Percentiles rank a stretch among this genome's conserved stretches.
Evolutionary conservation across 441 rosid genomes (phyloP).

Genomic region (Hura crepitans): DNA sequence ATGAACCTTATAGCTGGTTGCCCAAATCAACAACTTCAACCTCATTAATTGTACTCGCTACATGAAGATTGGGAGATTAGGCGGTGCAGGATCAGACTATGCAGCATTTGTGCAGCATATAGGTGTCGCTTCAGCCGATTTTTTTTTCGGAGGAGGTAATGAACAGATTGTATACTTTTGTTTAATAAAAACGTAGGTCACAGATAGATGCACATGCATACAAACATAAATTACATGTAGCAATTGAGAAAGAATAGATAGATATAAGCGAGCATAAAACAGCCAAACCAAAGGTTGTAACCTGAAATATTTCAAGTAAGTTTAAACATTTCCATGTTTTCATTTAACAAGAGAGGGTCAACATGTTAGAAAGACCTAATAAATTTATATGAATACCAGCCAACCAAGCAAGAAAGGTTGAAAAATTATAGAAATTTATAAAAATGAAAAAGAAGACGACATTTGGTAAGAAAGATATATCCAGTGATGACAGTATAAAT

Average conservation of each 20-base stretch:
- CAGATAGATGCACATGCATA: background rate
- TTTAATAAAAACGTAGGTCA: background rate
- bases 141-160: conserved; percentile 58
- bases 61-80: conserved; percentile 61
- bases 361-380: background rate
- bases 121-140: conserved; percentile 62
- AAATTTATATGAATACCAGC: background rate
- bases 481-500: too few species aligned
- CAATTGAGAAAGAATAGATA: background rate
- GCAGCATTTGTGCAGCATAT: conserved; percentile 80
- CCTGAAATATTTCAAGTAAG: background rate
- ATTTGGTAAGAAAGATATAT: background rate
- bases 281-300: too few species aligned
- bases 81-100: conserved; percentile 71
- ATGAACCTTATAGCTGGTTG: background rate
- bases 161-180: background rate
- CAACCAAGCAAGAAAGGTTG: background rate
- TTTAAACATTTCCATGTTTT: background rate
- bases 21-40: background rate
- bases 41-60: conserved; percentile 19
- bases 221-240: background rate
- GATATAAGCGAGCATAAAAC: background rate
- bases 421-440: background rate
- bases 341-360: background rate
- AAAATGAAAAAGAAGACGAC: background rate